Evolutionary conservation across 345 rosid genomes (phyloP).

Genomic region (Salix arbutifolia): DNA sequence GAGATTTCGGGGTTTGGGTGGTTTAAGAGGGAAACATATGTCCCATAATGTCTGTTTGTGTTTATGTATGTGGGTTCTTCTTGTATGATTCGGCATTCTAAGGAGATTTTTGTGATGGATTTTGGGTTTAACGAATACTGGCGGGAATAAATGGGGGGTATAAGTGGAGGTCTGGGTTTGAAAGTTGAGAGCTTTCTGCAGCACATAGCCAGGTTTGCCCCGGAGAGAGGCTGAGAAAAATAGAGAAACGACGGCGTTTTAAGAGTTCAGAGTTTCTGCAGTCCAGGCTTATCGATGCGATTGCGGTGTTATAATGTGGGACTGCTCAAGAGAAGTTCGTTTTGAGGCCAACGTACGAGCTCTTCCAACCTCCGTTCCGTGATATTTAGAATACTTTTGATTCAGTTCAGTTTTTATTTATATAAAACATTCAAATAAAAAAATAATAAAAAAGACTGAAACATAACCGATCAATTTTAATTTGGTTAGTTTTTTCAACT

Average conservation of each 20-base stretch:
- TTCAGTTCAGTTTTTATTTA: too few relatives aligned
- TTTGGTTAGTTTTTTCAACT: too few relatives aligned
- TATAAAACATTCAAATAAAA: too few relatives aligned
- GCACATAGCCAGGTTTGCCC: constrained; percentile 28
- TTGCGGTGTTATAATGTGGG: neutral
- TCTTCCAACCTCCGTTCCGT: too few relatives aligned
- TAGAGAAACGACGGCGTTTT: neutral
- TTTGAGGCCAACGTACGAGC: too few relatives aligned
- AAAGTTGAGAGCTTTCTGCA: constrained; percentile 8
- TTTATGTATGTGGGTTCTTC: constrained; percentile 3
- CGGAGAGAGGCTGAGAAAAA: neutral
- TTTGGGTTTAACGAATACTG: constrained; percentile 17
- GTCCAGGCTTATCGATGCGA: neutral
- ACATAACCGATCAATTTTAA: too few relatives aligned
- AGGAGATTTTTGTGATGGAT: constrained; percentile 28
- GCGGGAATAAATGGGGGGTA: constrained; percentile 8
- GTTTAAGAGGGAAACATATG: constrained; percentile 38
- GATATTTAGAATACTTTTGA: too few relatives aligned
- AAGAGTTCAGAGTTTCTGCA: neutral
- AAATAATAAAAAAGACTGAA: too few relatives aligned
- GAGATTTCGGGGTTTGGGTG: constrained; percentile 61
- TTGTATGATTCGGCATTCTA: constrained; percentile 26
- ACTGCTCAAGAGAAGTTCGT: too few relatives aligned
- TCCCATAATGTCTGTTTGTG: constrained; percentile 5
- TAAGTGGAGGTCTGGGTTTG: constrained; percentile 4